Evolutionary conservation across 1,139 yeast species (phyloP).

Genomic region (Diutina neorugosa): DNA sequence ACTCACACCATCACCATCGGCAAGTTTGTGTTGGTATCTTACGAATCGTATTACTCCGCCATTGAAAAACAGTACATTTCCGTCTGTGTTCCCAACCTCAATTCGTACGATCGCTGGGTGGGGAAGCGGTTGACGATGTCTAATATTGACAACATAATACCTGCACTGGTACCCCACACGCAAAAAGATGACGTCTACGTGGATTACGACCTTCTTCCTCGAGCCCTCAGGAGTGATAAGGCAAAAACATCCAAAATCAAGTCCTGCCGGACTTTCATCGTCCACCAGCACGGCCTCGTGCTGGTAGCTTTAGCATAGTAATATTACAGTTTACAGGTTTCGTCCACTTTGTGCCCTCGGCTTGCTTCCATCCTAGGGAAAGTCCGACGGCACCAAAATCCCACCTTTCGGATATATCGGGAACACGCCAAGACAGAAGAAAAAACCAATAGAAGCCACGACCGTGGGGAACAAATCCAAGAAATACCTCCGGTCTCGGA

Average conservation of each 20-base stretch:
- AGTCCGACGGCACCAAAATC: not conserved
- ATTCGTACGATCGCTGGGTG: slow-evolving; percentile 30
- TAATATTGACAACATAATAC: slow-evolving; percentile 15
- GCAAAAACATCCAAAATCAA: not conserved
- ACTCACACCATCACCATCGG: slow-evolving; percentile 7
- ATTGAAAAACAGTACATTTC: slow-evolving; percentile 26
- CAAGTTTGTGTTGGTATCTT: slow-evolving; percentile 13
- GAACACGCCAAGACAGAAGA: not conserved
- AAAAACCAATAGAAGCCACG: not conserved
- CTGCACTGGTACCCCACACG: slow-evolving; percentile 8
- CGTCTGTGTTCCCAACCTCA: slow-evolving; percentile 27
- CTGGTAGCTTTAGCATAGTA: slow-evolving; percentile 2
- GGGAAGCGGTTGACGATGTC: slow-evolving; percentile 22
- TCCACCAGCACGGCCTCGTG: slow-evolving; percentile 3
- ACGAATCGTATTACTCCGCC: slow-evolving; percentile 16
- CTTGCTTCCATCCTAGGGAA: not conserved
- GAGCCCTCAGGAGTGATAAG: not conserved
- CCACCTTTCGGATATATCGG: not conserved
- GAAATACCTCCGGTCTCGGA: not conserved
- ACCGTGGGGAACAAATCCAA: not conserved
- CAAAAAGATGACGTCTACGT: slow-evolving; percentile 11
- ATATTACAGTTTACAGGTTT: not conserved
- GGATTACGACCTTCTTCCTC: slow-evolving; percentile 9
- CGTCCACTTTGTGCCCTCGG: not conserved
- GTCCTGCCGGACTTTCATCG: not conserved